Percentiles rank a stretch among this genome's conserved stretches.
Evolutionary conservation across 306 rosid genomes (phyloP).

Genomic region (Rosa rugosa): DNA sequence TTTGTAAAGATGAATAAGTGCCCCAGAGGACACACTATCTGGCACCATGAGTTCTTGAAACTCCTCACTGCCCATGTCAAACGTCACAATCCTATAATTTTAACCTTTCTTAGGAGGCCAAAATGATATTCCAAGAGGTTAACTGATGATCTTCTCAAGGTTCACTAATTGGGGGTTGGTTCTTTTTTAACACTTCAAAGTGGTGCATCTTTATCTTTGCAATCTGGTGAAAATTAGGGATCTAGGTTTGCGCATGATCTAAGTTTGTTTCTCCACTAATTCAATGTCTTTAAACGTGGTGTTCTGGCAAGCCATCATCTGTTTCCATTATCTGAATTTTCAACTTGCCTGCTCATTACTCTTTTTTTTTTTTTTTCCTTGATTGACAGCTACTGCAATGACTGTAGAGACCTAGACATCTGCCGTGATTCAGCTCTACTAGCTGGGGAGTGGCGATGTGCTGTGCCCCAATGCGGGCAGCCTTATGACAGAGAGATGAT

Average conservation of each 20-base stretch:
- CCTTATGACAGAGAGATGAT: slow-evolving; percentile 79
- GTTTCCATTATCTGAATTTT: background rate
- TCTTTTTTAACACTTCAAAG: background rate
- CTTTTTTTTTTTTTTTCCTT: background rate
- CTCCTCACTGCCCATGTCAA: no score
- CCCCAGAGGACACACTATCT: no score
- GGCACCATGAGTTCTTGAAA: no score
- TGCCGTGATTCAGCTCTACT: slow-evolving; percentile 66
- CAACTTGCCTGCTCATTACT: slow-evolving; percentile 7
- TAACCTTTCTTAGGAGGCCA: no score
- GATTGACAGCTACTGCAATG: slow-evolving; percentile 71
- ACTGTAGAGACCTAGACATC: slow-evolving; percentile 86
- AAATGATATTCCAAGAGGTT: background rate
- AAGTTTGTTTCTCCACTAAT: background rate
- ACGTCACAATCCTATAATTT: no score
- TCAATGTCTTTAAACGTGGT: background rate
- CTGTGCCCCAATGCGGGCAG: slow-evolving; percentile 84
- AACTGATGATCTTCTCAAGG: background rate
- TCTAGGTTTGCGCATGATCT: background rate
- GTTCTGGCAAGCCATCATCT: background rate
- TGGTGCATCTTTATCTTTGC: background rate
- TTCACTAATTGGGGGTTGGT: background rate
- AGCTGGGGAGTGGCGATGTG: slow-evolving; percentile 80
- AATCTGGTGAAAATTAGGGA: background rate
- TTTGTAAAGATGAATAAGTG: no score